Conservation (phyloP, 768 basidiomycete genomes). For the Mycena filopes region DNA sequence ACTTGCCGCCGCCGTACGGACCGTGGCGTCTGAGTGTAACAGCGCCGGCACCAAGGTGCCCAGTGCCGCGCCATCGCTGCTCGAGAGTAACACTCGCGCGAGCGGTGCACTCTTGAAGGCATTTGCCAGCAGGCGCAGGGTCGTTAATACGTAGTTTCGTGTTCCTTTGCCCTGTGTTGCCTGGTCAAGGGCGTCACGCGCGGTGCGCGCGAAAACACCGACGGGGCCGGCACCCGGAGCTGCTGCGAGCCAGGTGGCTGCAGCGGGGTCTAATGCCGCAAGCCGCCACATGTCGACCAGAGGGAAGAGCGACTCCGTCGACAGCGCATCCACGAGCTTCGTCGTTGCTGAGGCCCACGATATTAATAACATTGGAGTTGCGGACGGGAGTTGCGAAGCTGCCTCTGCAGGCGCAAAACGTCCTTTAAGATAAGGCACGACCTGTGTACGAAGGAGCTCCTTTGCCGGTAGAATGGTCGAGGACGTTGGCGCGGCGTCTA, state of each 20-base stretch:
- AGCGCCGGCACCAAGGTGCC: slow-evolving; percentile 72
- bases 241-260: slow-evolving; percentile 61
- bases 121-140: slow-evolving; percentile 77
- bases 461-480: slow-evolving; percentile 53
- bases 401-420: slow-evolving; percentile 53
- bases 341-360: slow-evolving; percentile 61
- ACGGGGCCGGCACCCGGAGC: slow-evolving; percentile 54
- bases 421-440: slow-evolving; percentile 74
- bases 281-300: slow-evolving; percentile 86
- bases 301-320: slow-evolving; percentile 75
- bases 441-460: slow-evolving; percentile 53
- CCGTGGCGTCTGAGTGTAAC: slow-evolving; percentile 71
- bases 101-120: slow-evolving; percentile 66
- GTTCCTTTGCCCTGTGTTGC: slow-evolving; percentile 37
- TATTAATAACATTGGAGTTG: slow-evolving; percentile 51
- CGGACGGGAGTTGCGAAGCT: slow-evolving; percentile 38
- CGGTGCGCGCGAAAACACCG: slow-evolving; percentile 57
- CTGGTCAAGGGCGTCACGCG: slow-evolving; percentile 45
- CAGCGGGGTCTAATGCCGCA: slow-evolving; percentile 71
- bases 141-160: slow-evolving; percentile 72
- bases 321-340: slow-evolving; percentile 56
- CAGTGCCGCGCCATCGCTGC: slow-evolving; percentile 52
- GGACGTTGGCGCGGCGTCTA: slow-evolving; percentile 60
- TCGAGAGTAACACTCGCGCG: slow-evolving; percentile 47
- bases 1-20: slow-evolving; percentile 85